Conservation (phyloP, 257 asterid genomes). For the Henckelia pumila region DNA sequence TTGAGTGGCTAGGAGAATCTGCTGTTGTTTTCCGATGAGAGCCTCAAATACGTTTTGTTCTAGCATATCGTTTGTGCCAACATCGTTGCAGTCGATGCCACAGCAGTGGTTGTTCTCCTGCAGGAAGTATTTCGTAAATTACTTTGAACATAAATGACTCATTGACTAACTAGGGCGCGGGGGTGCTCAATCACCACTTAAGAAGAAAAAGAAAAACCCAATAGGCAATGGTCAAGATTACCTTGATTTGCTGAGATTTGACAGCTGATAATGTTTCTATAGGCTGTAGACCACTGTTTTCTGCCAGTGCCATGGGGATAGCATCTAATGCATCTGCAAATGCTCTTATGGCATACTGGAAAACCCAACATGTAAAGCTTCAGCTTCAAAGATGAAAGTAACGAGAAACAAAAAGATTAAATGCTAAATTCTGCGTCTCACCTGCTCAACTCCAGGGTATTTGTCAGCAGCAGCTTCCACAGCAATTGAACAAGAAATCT, state of each 20-base stretch:
- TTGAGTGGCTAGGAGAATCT: conserved; percentile 77
- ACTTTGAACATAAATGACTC: not conserved
- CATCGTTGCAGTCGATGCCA: conserved; percentile 86
- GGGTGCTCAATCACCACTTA: not conserved
- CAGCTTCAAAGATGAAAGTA: conserved; percentile 15
- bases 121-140: conserved; percentile 6
- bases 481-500: conserved; percentile 88
- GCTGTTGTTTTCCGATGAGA: conserved; percentile 85
- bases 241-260: conserved; percentile 92
- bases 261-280: conserved; percentile 92
- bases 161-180: not conserved
- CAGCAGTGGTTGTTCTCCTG: conserved; percentile 70
- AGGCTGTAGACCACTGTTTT: conserved; percentile 92
- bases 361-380: conserved; percentile 10
- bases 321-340: conserved; percentile 96
- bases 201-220: not conserved
- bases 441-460: conserved; percentile 99
- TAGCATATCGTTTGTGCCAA: conserved; percentile 85
- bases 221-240: conserved; percentile 18
- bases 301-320: conserved; percentile 97
- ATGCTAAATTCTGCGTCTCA: conserved; percentile 1
- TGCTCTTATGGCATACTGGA: conserved; percentile 91
- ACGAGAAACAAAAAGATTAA: not conserved
- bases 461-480: conserved; percentile 97
- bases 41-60: conserved; percentile 86